Percentiles rank a stretch among this genome's conserved stretches.
phyloP scores from a whole-genome alignment of 2,329 filamentous ascomycete genomes.

The Paecilomyces niveus region DNA sequence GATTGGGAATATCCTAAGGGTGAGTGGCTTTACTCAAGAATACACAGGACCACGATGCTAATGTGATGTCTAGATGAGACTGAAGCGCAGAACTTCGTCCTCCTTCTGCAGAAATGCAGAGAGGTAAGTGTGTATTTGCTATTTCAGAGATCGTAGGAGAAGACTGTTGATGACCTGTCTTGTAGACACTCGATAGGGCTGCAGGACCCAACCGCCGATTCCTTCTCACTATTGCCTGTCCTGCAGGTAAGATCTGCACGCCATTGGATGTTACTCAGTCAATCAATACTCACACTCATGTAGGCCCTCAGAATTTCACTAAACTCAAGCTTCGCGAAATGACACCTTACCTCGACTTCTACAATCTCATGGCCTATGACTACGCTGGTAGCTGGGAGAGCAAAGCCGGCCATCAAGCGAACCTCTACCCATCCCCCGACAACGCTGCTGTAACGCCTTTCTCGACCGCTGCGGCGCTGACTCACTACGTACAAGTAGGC shows the following conservation, averaged over 20 bases:
- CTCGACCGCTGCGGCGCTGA: constrained; percentile 62
- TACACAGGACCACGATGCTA: not conserved
- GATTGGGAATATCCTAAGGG: constrained; percentile 43
- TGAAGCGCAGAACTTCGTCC: constrained; percentile 37
- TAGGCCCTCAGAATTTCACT: constrained; percentile 35
- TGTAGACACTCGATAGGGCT: constrained; percentile 28
- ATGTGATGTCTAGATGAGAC: constrained; percentile 24
- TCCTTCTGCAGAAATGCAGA: constrained; percentile 36
- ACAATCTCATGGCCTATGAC: constrained; percentile 72
- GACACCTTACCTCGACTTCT: constrained; percentile 45
- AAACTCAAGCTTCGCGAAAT: constrained; percentile 37
- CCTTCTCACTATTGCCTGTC: constrained; percentile 43
- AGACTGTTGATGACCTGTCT: constrained; percentile 2
- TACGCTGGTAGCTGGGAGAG: constrained; percentile 77
- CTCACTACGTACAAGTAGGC: constrained; percentile 59
- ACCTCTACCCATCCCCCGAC: constrained; percentile 57
- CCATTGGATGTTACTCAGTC: not conserved
- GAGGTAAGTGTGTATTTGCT: constrained; percentile 18
- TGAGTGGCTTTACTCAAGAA: constrained; percentile 8
- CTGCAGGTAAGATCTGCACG: constrained; percentile 29
- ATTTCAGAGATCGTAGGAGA: not conserved
- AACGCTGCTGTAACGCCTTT: constrained; percentile 68
- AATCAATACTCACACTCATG: not conserved
- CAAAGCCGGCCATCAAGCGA: constrained; percentile 70
- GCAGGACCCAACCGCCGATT: constrained; percentile 38